Base-by-base conservation (phyloP, 1,284 basidiomycete genomes). In the Marasmius sp. region DNA sequence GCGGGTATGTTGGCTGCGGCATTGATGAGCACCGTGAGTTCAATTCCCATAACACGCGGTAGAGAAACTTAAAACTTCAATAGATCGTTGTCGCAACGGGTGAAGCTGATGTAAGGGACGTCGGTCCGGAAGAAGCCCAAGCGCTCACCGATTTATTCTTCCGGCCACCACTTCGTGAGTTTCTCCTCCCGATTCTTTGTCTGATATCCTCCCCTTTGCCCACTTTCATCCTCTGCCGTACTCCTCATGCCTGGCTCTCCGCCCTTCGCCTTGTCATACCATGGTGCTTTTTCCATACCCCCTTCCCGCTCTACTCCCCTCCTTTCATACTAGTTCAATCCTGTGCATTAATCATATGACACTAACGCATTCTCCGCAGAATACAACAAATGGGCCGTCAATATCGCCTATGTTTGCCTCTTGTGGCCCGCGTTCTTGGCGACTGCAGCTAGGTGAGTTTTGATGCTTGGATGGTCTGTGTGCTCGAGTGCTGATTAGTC, bases 21-120 rank as follows among this genome's bases (percentile, higher is more conserved):
- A 1, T 55, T 75, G 7, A 64, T 68, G 58, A 72, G 71, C 49
- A 75, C 73, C 20, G 74, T 76, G 27, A n/a, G 74, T 64, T n/a
- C 27, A 27, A 5, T 27, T 27, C 27, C 27, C 5, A 27, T 27
- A 27, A 27, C 27, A 27, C 27, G 2, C 27, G 27, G 27, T 27
- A 27, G 27, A 27, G 27, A 27, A 27, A 27, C 27, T 27, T 5
- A 27, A 27, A 27, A 34, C 12, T 41, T 55, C 11, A 20, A 0
- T 53, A 75, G 74, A 64, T 75, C n/a, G 67, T 75, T 6, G 66
- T 75, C 22, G 68, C 70, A 1, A 63, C 62, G 2, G 67, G 68
- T 18, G 59, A 58, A 0, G 69, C 67, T 0, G 59, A 51, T 27
- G 69, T 75, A 20, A 69, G 68, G 7, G 73, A 72, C 1, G 69